Percentiles rank a stretch among this genome's conserved stretches.
These are phyloP conservation scores for Beauveria bassiana DNA, from an alignment of 2,329 filamentous ascomycete species.

Conservation along the genomic window DNA sequence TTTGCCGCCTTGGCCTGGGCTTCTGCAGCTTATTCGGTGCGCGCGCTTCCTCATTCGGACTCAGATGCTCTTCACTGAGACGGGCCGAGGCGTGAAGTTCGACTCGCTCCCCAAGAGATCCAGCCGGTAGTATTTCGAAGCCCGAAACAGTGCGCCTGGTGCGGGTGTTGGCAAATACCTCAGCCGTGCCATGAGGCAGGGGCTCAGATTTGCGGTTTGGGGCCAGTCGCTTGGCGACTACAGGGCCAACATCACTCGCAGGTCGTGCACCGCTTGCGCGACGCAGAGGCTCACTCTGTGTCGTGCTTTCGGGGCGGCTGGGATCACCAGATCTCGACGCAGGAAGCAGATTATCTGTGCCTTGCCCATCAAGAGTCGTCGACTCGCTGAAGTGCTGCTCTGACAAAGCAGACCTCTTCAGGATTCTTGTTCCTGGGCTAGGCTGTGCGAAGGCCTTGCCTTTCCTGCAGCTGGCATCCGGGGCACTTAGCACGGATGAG, in stretches of 20 bases:
- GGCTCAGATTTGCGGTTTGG: neutral
- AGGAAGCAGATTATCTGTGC: neutral
- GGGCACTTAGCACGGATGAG: neutral
- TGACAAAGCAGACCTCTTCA: slow-evolving; percentile 1
- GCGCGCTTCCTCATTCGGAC: neutral
- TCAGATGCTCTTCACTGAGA: neutral
- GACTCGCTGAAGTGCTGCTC: slow-evolving; percentile 1
- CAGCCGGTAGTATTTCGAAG: slow-evolving; percentile 11
- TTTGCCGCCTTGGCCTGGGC: neutral
- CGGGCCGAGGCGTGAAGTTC: neutral
- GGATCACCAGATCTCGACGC: neutral
- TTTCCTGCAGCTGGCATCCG: slow-evolving; percentile 11
- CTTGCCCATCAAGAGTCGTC: neutral
- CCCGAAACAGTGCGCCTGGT: neutral
- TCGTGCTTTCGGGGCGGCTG: neutral
- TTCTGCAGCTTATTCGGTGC: slow-evolving; percentile 8
- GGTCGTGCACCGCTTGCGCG: neutral
- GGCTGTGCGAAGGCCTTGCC: slow-evolving; percentile 14
- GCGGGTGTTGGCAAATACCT: slow-evolving; percentile 7
- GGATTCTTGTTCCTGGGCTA: neutral
- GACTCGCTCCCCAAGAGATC: slow-evolving; percentile 2
- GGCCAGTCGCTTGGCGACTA: neutral
- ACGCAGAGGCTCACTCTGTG: neutral
- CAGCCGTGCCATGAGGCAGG: neutral
- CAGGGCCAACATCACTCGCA: neutral